phyloP scores from a whole-genome alignment of 2,329 filamentous ascomycete species.

The Xylaria sp. region DNA sequence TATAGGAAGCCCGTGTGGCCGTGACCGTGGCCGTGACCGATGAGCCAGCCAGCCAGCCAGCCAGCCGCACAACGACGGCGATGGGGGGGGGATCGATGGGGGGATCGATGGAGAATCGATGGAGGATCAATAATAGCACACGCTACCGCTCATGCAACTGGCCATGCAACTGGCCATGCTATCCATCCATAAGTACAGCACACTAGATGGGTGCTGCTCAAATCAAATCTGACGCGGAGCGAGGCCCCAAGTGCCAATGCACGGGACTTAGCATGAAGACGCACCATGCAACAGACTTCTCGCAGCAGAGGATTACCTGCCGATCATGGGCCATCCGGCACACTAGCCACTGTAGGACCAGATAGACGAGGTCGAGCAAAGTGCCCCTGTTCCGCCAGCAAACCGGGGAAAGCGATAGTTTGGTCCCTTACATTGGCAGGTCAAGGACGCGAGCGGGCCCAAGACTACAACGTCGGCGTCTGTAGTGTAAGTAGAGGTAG shows the following conservation, averaged over 20 bases:
- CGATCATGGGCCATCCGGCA: neutral
- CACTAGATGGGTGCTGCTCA: neutral
- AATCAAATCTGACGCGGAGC: slow-evolving; percentile 3
- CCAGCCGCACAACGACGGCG: too few relatives aligned
- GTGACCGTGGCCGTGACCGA: too few relatives aligned
- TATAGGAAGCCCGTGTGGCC: too few relatives aligned
- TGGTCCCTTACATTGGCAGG: slow-evolving; percentile 17
- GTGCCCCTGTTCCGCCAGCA: neutral
- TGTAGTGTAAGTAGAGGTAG: neutral
- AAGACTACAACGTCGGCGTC: slow-evolving; percentile 16
- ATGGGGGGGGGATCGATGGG: too few relatives aligned
- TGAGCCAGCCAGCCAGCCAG: too few relatives aligned
- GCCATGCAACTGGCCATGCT: too few relatives aligned
- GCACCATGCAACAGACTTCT: neutral
- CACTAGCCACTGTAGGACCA: slow-evolving; percentile 1
- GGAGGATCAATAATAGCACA: too few relatives aligned
- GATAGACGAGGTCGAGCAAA: neutral
- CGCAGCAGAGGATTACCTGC: neutral
- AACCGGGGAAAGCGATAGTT: neutral
- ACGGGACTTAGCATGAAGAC: slow-evolving; percentile 1
- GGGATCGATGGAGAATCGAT: too few relatives aligned
- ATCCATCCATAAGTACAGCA: too few relatives aligned
- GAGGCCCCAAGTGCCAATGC: too few relatives aligned
- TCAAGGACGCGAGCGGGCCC: neutral
- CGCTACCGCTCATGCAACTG: too few relatives aligned